Conservation (phyloP, 805 yeast genomes). For the Clavispora asparagi region DNA sequence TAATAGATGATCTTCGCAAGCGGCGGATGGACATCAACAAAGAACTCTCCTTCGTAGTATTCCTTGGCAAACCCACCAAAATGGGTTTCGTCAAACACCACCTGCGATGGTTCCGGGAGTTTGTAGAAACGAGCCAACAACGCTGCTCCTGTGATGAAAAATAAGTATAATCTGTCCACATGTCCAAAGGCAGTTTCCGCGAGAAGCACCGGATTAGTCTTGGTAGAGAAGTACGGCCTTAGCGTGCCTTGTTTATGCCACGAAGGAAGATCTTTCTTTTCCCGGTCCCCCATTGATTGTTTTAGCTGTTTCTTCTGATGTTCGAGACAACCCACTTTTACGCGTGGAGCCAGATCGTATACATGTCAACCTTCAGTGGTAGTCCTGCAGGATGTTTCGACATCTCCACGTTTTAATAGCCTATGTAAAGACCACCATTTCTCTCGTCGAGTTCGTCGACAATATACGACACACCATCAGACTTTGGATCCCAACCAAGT, state of each 20-base stretch:
- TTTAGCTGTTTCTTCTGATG: background rate
- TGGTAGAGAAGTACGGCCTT: slow-evolving; percentile 25
- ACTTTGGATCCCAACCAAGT: slow-evolving; percentile 76
- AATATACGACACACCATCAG: slow-evolving; percentile 41
- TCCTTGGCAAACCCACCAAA: slow-evolving; percentile 35
- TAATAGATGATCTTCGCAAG: slow-evolving; percentile 57
- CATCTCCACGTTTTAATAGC: slow-evolving; percentile 15
- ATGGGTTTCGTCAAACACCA: slow-evolving; percentile 47
- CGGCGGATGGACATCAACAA: slow-evolving; percentile 73
- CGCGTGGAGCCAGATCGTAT: background rate
- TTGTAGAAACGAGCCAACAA: slow-evolving; percentile 26
- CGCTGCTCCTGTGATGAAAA: slow-evolving; percentile 19
- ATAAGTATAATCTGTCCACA: slow-evolving; percentile 18
- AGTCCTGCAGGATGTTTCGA: background rate
- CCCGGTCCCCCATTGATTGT: background rate
- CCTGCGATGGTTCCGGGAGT: slow-evolving; percentile 31
- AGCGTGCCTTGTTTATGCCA: slow-evolving; percentile 26
- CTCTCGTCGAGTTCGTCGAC: slow-evolving; percentile 67
- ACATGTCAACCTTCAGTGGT: background rate
- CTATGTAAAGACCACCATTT: slow-evolving; percentile 69
- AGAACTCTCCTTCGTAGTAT: slow-evolving; percentile 55
- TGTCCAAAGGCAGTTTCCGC: slow-evolving; percentile 8
- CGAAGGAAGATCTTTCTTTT: slow-evolving; percentile 13
- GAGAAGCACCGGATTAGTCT: slow-evolving; percentile 11
- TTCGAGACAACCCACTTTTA: background rate